These are phyloP conservation scores for Malassezia sympodialis DNA, from an alignment of 1,284 basidiomycete species.

Conservation along the genomic window DNA sequence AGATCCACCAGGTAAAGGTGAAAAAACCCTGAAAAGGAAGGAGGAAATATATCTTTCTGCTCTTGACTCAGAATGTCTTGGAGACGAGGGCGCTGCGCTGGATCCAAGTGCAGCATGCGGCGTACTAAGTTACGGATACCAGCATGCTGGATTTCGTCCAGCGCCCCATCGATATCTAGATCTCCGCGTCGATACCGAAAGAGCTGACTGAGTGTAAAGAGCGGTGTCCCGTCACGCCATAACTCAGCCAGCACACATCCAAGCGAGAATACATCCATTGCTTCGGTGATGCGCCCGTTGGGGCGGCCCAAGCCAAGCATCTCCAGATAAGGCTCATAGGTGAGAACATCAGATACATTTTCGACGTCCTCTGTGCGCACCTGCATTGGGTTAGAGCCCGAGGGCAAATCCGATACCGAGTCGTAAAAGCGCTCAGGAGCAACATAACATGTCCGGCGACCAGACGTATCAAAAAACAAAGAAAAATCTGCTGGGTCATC, in stretches of 20 bases:
- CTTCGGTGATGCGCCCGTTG: constrained; percentile 76
- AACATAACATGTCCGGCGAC: constrained; percentile 82
- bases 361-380: background rate
- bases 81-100: constrained; percentile 67
- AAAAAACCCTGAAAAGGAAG: constrained; percentile 85
- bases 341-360: constrained; percentile 4
- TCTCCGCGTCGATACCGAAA: constrained; percentile 88
- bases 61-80: constrained; percentile 69
- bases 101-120: constrained; percentile 78
- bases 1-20: constrained; percentile 76
- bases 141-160: constrained; percentile 68
- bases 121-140: constrained; percentile 65
- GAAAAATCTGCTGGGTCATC: constrained; percentile 97
- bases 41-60: constrained; percentile 67
- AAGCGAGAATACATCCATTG: constrained; percentile 94
- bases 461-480: constrained; percentile 94
- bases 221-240: constrained; percentile 83
- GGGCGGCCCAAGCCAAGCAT: constrained; percentile 49
- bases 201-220: constrained; percentile 88
- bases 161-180: constrained; percentile 63
- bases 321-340: constrained; percentile 23
- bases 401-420: constrained; percentile 58
- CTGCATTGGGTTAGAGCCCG: background rate
- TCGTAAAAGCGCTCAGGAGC: constrained; percentile 93
- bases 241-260: constrained; percentile 95